Conservation (phyloP, 257 asterid genomes). For the Gentiana macrophylla region DNA sequence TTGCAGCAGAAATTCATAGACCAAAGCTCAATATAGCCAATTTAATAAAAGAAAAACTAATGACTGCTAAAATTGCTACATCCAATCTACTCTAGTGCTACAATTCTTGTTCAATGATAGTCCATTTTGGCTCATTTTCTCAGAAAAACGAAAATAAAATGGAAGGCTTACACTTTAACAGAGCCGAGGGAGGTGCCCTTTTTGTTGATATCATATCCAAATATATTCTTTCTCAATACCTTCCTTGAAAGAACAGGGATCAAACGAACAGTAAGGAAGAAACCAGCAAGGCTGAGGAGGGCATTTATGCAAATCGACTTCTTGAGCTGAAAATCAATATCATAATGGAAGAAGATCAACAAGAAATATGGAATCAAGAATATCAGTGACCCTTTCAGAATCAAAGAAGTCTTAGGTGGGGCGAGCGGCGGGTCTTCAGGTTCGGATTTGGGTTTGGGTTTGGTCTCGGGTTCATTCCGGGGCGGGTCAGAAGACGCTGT, state of each 20-base stretch:
- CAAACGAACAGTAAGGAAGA: conserved; percentile 39
- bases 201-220: conserved; percentile 85
- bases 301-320: conserved; percentile 55
- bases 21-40: neutral
- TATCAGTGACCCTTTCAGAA: conserved; percentile 31
- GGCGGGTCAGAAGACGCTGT: conserved; percentile 7
- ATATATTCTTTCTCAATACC: conserved; percentile 63
- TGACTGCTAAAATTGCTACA: too few relatives aligned
- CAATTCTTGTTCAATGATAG: neutral
- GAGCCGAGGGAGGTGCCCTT: conserved; percentile 90
- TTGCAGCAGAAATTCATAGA: neutral
- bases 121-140: neutral
- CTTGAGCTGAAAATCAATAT: conserved; percentile 49
- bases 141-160: neutral
- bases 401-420: conserved; percentile 42
- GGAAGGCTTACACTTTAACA: conserved; percentile 65
- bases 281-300: conserved; percentile 51
- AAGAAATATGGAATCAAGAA: conserved; percentile 58
- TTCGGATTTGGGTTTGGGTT: conserved; percentile 18
- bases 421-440: conserved; percentile 42
- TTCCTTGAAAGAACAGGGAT: conserved; percentile 83
- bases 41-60: neutral
- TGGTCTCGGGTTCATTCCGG: conserved; percentile 18
- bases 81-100: too few relatives aligned
- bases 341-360: conserved; percentile 45